phyloP scores from a whole-genome alignment of 2,329 filamentous ascomycete genomes.

The Fusarium equiseti region DNA sequence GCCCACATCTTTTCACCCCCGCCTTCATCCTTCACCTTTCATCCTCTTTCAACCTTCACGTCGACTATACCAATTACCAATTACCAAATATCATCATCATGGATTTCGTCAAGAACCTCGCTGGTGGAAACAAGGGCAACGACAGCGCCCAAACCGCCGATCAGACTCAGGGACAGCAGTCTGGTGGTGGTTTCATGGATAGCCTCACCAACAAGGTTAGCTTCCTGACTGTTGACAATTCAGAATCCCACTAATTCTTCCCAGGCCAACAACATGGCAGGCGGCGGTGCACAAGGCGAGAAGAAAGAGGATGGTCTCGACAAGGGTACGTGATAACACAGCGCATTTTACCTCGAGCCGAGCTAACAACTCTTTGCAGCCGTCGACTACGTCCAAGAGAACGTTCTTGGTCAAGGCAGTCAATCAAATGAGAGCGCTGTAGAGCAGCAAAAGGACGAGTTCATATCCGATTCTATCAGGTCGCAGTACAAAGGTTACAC shows the following conservation, averaged over 20 bases:
- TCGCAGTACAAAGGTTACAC: constrained; percentile 75
- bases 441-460: constrained; percentile 87
- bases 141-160: constrained; percentile 45
- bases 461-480: constrained; percentile 80
- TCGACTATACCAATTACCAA: background rate
- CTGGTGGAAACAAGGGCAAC: constrained; percentile 53
- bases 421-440: constrained; percentile 79
- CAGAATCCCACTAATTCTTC: background rate
- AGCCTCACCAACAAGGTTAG: constrained; percentile 69
- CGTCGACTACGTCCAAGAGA: constrained; percentile 82
- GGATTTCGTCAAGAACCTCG: constrained; percentile 68
- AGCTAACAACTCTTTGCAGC: constrained; percentile 58
- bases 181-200: constrained; percentile 68
- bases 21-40: background rate
- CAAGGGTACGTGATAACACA: constrained; percentile 69
- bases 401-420: constrained; percentile 75
- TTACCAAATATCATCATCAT: constrained; percentile 52
- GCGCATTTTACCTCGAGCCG: rapidly evolving
- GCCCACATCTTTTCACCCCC: background rate
- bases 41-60: background rate
- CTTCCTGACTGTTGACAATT: background rate
- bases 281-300: constrained; percentile 79
- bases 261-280: constrained; percentile 70
- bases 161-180: constrained; percentile 44
- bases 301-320: constrained; percentile 87